These are phyloP conservation scores for Skeletonema costatum DNA, from an alignment of 108 stramenopile species.

Conservation along the genomic window DNA sequence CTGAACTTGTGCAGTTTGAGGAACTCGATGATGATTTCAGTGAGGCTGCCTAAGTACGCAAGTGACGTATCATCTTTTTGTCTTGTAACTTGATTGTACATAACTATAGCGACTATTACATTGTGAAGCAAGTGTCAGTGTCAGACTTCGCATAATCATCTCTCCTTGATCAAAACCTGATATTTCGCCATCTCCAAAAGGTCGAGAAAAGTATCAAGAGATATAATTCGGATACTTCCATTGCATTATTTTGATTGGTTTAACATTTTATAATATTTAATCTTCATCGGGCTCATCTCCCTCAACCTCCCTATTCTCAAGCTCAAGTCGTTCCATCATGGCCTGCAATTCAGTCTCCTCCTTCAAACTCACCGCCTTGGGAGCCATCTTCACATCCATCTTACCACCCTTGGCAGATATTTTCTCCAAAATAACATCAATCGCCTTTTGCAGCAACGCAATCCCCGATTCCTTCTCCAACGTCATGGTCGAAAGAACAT, in stretches of 20 bases:
- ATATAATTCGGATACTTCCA: background rate
- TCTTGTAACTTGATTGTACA: background rate
- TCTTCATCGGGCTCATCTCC: slow-evolving; percentile 97
- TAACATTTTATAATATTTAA: background rate
- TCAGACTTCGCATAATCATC: too few species aligned
- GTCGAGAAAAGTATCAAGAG: background rate
- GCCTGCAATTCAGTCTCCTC: slow-evolving; percentile 97
- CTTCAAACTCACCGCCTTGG: slow-evolving; percentile 97
- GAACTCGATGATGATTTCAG: slow-evolving; percentile 58
- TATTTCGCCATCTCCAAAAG: too few species aligned
- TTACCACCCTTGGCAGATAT: slow-evolving; percentile 93
- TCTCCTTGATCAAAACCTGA: too few species aligned
- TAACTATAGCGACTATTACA: background rate
- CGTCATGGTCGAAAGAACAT: slow-evolving; percentile 95
- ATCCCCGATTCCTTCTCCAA: slow-evolving; percentile 96
- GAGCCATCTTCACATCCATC: slow-evolving; percentile 98
- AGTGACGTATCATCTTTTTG: background rate
- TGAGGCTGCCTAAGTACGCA: slow-evolving; percentile 54
- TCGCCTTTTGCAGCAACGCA: slow-evolving; percentile 86
- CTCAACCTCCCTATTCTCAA: slow-evolving; percentile 97
- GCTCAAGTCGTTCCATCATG: slow-evolving; percentile 96
- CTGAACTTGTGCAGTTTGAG: slow-evolving; percentile 53
- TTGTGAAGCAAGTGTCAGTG: too few species aligned
- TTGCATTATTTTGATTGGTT: background rate
- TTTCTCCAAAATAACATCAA: slow-evolving; percentile 84